Evolutionary conservation across 768 basidiomycete genomes (phyloP), one percentile per base, ranked within the genome.

Genomic region (Kwoniella europaea): DNA sequence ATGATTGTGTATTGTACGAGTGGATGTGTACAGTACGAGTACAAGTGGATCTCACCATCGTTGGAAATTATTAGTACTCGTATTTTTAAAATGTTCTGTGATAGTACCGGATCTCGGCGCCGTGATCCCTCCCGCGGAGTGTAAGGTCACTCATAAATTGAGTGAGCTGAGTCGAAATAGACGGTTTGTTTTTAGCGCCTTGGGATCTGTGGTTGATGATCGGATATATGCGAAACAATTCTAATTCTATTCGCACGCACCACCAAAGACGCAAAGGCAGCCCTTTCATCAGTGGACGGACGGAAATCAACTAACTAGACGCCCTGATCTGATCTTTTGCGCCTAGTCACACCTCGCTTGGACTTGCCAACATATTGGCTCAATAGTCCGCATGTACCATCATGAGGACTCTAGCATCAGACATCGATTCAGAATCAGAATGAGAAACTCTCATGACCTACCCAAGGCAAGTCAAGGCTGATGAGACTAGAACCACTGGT

Each of bases 171-270:
- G 46, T 50, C 46, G 46, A 50, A 15, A 15, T 50, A 15, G 6
- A 15, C 46, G 5, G 46, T 50, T 18, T 50, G 13, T 18, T 50
- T 50, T 50, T 50, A 50, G 46, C 46, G 46, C 46, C 46, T 50
- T 50, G 46, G 46, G 13, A 15, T 50, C 10, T 50, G 18, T 50
- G 46, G 46, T 35, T 50, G 46, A 50, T 50, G 46, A 50, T 55
- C 57, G 57, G 57, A 58, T 27, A 58, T 27, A 27, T 35, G 57
- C 57, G 57, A 58, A 58, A 58, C 57, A 58, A 58, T 58, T 58
- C 35, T 35, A 35, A 35, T 35, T 9, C 35, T 35, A 35, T 6
- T 35, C 35, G 20, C 57, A 58, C 18, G 46, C 18, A 50, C 13
- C 18, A 18, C 46, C 12, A 18, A 50, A 50, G 29, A 13, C 10